Base-by-base conservation (phyloP, 192 early-diverging fungal species). In the Physocladia obscura region DNA sequence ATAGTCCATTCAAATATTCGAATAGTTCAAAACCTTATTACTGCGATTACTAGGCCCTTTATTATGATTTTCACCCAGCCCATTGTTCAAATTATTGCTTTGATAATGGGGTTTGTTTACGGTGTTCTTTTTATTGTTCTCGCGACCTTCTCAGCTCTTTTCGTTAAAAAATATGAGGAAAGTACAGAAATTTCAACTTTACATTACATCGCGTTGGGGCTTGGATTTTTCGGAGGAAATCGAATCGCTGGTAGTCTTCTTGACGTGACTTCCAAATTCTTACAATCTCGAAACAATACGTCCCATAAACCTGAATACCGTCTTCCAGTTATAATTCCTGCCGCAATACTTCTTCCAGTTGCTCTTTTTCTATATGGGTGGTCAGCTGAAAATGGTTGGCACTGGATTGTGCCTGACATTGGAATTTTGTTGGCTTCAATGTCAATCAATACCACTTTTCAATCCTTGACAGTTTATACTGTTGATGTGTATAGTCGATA, bases 91-190 rank as follows among this genome's bases (percentile, higher is more conserved):
- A 32, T 36, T 17, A 67, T 67, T 36, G 49, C 49, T 2, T 27
- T 67, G 21, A 49, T 52, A 4, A 67, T 67, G 63, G 63, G 49
- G 4, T 67, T 67, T 19, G 50, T 67, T 21, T 67, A 67, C 37
- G 63, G 63, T n/a, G 49, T 67, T n/a, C 49, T 67, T 26, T 67
- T 51, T 34, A 67, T 67, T 52, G 63, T 67, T 11, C 50, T 67
- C 11, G 35, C 63, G 17, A 67, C 63, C 1, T 67, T 67, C 50
- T 67, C 63, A 2, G 2, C 27, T 8, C 50, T 67, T 4, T 67
- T 67, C 35, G 49, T 67, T 31, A 31, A 19, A 11, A 50, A 49
- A 1, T 67, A 67, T 22, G 49, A 34, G 4, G 34, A 67, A 52
- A 21, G 17, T 4, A 67, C 63, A 19, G 13, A 52, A 15, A 67